A percentile compares a stretch with the other conserved stretches of the same genome.
Evolutionary conservation across 2,329 filamentous ascomycete genomes (phyloP).

Genomic region (Cercospora sesami): DNA sequence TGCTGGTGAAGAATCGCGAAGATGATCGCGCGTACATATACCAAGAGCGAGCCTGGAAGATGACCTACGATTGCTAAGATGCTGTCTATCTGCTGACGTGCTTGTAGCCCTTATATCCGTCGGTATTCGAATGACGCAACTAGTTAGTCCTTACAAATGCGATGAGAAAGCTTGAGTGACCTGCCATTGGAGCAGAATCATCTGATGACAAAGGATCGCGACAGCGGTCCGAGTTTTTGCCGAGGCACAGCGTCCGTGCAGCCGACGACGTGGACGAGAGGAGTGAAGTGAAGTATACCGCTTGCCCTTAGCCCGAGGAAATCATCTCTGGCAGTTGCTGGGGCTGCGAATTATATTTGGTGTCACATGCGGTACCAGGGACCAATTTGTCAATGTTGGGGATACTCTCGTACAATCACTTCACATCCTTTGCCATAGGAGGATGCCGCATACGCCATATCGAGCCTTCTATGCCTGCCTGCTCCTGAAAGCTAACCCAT

Average conservation of each 20-base stretch:
- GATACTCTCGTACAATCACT: not conserved
- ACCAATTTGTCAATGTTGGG: not conserved
- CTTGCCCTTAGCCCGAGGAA: too few species aligned
- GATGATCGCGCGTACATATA: not conserved
- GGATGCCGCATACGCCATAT: slow-evolving; percentile 39
- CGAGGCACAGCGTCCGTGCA: not conserved
- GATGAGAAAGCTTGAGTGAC: not conserved
- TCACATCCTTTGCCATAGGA: slow-evolving; percentile 28
- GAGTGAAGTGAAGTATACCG: too few species aligned
- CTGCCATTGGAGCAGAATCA: not conserved
- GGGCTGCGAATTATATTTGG: not conserved
- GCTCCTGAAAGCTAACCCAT: slow-evolving; percentile 34
- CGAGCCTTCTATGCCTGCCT: slow-evolving; percentile 36
- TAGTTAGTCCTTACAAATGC: not conserved
- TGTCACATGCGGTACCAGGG: not conserved
- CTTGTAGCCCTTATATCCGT: not conserved
- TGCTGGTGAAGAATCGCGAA: not conserved
- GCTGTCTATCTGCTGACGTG: not conserved
- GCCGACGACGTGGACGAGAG: not conserved
- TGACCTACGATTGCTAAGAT: not conserved
- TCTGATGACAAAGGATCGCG: not conserved
- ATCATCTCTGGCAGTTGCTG: not conserved
- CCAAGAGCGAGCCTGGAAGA: not conserved
- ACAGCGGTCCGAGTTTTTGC: not conserved
- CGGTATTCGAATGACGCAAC: not conserved